A percentile compares a stretch with the other conserved stretches of the same genome.
Evolutionary conservation across 805 yeast species (phyloP).

Genomic region (Metschnikowia santaceciliae): DNA sequence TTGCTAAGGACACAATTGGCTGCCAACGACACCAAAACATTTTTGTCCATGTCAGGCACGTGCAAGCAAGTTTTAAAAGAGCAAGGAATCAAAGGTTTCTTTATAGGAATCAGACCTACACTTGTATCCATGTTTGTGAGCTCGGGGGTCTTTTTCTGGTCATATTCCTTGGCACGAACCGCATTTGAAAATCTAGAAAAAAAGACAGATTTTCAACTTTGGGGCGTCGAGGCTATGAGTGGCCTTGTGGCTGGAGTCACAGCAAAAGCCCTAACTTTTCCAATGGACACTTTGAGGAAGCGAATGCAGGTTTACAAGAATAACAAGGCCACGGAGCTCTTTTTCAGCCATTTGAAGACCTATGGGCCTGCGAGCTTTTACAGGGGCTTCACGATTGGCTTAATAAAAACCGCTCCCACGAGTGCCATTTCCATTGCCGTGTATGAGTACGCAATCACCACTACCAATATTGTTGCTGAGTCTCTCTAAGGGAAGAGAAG

Average conservation of each 20-base stretch:
- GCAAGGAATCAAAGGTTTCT: conserved; percentile 45
- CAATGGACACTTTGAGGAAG: conserved; percentile 79
- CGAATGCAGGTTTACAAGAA: conserved; percentile 58
- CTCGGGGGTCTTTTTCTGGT: conserved; percentile 72
- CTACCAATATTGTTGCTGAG: not conserved
- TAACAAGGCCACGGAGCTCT: conserved; percentile 21
- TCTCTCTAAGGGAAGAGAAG: not conserved
- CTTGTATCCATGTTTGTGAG: conserved; percentile 62
- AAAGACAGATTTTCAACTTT: conserved; percentile 18
- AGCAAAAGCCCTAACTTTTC: conserved; percentile 75
- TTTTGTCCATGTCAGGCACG: conserved; percentile 35
- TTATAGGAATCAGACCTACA: conserved; percentile 48
- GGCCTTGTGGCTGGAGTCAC: conserved; percentile 73
- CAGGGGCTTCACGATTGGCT: conserved; percentile 66
- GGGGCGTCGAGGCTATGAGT: conserved; percentile 51
- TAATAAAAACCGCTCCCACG: conserved; percentile 79
- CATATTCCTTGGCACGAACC: conserved; percentile 54
- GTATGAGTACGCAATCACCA: conserved; percentile 45
- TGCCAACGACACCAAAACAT: conserved; percentile 45
- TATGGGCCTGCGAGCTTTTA: conserved; percentile 73
- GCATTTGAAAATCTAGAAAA: conserved; percentile 21
- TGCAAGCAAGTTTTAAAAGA: conserved; percentile 22
- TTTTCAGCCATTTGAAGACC: conserved; percentile 37
- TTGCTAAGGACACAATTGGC: conserved; percentile 83
- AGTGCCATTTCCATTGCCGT: conserved; percentile 61